Conservation (phyloP, 768 basidiomycete species). For the Macrolepiota fuliginosa region DNA sequence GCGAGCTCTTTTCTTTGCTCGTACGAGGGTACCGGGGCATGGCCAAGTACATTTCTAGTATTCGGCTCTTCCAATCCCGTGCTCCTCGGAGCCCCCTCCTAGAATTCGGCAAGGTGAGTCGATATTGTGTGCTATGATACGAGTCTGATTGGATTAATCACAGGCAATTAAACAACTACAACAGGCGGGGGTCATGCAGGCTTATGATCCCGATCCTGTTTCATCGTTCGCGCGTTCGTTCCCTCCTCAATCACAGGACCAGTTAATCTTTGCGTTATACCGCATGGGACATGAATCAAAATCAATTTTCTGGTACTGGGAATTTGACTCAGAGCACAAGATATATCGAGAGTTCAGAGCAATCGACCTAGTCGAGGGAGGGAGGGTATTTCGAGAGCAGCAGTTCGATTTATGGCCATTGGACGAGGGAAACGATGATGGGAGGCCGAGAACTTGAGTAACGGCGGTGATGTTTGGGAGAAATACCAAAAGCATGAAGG, state of each 20-base stretch:
- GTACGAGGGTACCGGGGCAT: background rate
- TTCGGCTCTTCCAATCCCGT: too few species aligned
- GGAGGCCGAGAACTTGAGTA: too few species aligned
- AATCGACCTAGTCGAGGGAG: background rate
- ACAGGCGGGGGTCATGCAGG: background rate
- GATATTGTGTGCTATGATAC: background rate
- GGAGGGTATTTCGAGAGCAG: background rate
- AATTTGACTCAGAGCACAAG: background rate
- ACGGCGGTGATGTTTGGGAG: too few species aligned
- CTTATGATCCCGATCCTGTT: background rate
- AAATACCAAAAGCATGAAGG: too few species aligned
- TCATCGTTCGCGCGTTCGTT: too few species aligned
- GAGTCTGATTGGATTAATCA: background rate
- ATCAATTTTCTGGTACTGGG: constrained; percentile 3
- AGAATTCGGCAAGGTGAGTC: background rate
- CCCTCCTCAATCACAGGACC: background rate
- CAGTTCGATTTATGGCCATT: background rate
- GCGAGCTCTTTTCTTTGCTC: too few species aligned
- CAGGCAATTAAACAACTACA: background rate
- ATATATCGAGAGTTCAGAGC: background rate
- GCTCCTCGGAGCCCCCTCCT: too few species aligned
- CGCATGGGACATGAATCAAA: background rate
- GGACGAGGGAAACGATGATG: too few species aligned
- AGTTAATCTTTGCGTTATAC: background rate
- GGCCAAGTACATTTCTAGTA: too few species aligned